phyloP scores from a whole-genome alignment of 2,329 filamentous ascomycete genomes.

The Epicoccum sorghinum region DNA sequence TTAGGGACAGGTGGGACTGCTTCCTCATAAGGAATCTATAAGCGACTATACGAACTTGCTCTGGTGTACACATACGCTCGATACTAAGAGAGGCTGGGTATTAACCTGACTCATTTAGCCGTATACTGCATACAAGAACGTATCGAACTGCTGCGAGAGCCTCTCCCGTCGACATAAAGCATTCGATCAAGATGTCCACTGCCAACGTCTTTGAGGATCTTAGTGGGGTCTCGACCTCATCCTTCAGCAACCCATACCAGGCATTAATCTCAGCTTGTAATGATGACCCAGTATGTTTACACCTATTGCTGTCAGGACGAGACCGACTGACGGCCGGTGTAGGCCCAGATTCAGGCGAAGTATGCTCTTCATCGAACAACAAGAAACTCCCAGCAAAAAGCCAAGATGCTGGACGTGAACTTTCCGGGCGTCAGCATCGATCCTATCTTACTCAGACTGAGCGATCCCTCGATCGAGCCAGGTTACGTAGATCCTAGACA shows the following conservation, averaged over 20 bases:
- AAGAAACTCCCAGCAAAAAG: conserved; percentile 77
- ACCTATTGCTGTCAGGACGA: neutral
- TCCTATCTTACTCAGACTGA: conserved; percentile 72
- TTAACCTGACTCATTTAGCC: conserved; percentile 1
- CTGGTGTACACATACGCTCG: neutral
- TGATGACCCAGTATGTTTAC: conserved; percentile 66
- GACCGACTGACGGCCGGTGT: neutral
- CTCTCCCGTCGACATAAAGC: too few species aligned
- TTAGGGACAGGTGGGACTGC: neutral
- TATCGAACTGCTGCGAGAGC: neutral
- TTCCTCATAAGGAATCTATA: conserved; percentile 1
- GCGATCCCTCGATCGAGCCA: conserved; percentile 67
- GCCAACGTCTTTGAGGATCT: conserved; percentile 48
- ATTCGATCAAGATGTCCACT: conserved; percentile 20
- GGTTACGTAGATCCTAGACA: conserved; percentile 77
- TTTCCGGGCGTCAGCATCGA: conserved; percentile 79
- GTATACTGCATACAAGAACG: conserved; percentile 1
- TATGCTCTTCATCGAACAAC: conserved; percentile 77
- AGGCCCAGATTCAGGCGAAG: conserved; percentile 71
- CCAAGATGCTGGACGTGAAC: conserved; percentile 70
- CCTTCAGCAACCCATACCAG: conserved; percentile 74
- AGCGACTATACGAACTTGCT: neutral
- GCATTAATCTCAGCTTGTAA: conserved; percentile 72
- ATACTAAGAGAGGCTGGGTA: neutral
- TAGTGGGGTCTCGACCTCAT: conserved; percentile 43